Evolutionary conservation across 129 eudicot genomes (phyloP).

Genomic region (Smallanthus sonchifolius): DNA sequence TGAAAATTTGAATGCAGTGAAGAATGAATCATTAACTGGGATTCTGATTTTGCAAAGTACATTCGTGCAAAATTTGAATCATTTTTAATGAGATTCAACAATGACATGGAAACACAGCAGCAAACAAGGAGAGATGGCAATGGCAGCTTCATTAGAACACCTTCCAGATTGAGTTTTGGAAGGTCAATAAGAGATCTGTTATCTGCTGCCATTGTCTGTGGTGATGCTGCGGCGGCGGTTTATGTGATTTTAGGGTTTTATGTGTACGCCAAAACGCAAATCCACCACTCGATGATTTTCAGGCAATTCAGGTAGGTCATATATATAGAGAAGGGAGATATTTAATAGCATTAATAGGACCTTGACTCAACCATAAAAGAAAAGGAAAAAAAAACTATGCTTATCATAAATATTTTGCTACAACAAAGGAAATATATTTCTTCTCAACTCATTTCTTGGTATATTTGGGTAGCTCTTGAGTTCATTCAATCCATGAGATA

Average conservation of each 20-base stretch:
- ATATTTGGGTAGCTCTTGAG: background rate
- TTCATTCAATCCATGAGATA: background rate
- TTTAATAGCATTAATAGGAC: slow-evolving; percentile 6
- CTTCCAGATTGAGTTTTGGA: slow-evolving; percentile 13
- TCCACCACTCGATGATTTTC: background rate
- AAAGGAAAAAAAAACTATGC: background rate
- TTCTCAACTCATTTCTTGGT: background rate
- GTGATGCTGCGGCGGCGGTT: slow-evolving; percentile 17
- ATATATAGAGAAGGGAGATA: background rate
- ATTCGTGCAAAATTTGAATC: slow-evolving; percentile 12
- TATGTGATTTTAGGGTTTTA: slow-evolving; percentile 15
- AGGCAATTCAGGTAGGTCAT: slow-evolving; percentile 1
- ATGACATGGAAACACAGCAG: slow-evolving; percentile 12
- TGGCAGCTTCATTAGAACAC: slow-evolving; percentile 4
- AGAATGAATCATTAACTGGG: slow-evolving; percentile 21
- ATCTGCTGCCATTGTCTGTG: slow-evolving; percentile 23
- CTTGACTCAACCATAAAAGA: background rate
- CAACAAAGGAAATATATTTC: background rate
- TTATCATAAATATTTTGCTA: background rate
- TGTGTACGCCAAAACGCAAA: background rate
- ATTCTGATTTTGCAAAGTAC: slow-evolving; percentile 15
- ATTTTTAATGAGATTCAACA: slow-evolving; percentile 12
- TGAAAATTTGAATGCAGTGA: background rate
- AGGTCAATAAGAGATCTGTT: slow-evolving; percentile 23
- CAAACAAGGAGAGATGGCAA: slow-evolving; percentile 11